phyloP scores from a whole-genome alignment of 306 rosid genomes.

The Ziziphus jujuba region DNA sequence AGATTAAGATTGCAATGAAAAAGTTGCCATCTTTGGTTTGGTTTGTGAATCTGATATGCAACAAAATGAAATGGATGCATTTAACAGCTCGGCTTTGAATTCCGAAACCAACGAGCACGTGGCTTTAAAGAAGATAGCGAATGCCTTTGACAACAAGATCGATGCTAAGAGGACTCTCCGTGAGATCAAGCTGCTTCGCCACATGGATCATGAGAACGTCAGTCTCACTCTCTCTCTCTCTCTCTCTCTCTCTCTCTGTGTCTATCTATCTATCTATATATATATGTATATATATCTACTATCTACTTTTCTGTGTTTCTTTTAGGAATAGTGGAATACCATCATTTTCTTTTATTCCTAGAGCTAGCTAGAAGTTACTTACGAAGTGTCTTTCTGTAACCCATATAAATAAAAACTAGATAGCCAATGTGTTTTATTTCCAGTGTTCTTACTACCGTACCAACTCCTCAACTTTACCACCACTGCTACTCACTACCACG shows the following conservation, averaged over 20 bases:
- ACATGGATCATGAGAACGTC: slow-evolving; percentile 98
- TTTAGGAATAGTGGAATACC: no score
- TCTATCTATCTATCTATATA: no score
- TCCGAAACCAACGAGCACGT: slow-evolving; percentile 90
- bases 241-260: background rate
- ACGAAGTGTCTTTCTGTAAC: no score
- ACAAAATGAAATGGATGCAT: background rate
- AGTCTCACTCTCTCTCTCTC: slow-evolving; percentile 23
- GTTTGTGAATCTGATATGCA: background rate
- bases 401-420: no score
- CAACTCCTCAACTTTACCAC: no score
- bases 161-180: slow-evolving; percentile 97
- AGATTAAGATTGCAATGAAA: background rate
- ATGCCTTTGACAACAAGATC: slow-evolving; percentile 91
- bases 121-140: slow-evolving; percentile 92
- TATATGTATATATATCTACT: no score
- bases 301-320: no score
- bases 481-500: no score
- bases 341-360: no score
- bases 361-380: no score
- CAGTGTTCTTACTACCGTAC: no score
- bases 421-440: no score
- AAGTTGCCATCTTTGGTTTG: background rate
- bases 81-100: slow-evolving; percentile 71
- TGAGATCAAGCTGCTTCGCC: slow-evolving; percentile 96